Evolutionary conservation across 495 filamentous ascomycete genomes (phyloP).

Genomic region (Gamarada debralockiae): DNA sequence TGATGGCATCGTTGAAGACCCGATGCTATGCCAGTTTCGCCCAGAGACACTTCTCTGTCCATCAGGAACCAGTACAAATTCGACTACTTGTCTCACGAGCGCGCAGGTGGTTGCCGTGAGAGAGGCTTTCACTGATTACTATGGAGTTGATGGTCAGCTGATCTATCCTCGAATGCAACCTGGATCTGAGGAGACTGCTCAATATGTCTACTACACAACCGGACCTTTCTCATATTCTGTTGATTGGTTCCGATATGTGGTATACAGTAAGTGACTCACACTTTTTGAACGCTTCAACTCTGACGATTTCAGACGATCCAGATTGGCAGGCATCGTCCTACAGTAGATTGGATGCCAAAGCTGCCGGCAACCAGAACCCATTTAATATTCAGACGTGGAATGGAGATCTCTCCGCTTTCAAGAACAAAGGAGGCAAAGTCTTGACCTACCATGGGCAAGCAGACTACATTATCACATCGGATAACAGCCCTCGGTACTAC

Average conservation of each 20-base stretch:
- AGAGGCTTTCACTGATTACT: slow-evolving; percentile 42
- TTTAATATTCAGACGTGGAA: slow-evolving; percentile 34
- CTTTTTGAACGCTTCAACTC: background rate
- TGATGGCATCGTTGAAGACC: slow-evolving; percentile 63
- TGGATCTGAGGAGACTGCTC: slow-evolving; percentile 29
- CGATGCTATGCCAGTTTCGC: slow-evolving; percentile 53
- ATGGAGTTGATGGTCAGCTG: slow-evolving; percentile 41
- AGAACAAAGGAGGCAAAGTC: slow-evolving; percentile 38
- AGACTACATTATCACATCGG: slow-evolving; percentile 29
- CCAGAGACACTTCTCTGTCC: slow-evolving; percentile 50
- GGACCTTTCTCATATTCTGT: slow-evolving; percentile 21
- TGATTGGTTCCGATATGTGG: slow-evolving; percentile 46
- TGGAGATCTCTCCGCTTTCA: slow-evolving; percentile 35
- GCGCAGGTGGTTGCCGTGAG: slow-evolving; percentile 52
- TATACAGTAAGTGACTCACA: slow-evolving; percentile 33
- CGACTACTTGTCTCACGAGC: slow-evolving; percentile 48
- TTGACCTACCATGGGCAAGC: background rate
- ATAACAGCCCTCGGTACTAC: slow-evolving; percentile 34
- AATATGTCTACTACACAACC: slow-evolving; percentile 17
- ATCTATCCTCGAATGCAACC: slow-evolving; percentile 48
- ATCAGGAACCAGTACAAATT: slow-evolving; percentile 25
- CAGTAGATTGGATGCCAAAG: slow-evolving; percentile 19
- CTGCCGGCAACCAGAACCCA: slow-evolving; percentile 28
- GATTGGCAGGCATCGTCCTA: slow-evolving; percentile 39
- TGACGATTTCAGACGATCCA: slow-evolving; percentile 27